Base-by-base conservation (phyloP, 768 basidiomycete genomes). In the Lentinula edodes region DNA sequence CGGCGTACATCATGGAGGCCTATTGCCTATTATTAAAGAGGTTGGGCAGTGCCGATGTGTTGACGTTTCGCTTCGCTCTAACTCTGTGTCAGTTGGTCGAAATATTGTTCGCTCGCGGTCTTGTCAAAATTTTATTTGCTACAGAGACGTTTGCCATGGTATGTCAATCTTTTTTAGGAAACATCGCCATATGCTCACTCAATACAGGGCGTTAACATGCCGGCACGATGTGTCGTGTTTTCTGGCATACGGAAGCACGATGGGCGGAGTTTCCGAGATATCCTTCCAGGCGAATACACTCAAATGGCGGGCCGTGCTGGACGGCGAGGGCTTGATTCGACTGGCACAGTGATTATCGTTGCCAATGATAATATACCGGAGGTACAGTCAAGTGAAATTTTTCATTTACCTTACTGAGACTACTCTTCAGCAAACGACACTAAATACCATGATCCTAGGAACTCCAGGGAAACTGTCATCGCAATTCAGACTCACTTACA, bases 121-220 rank as follows among this genome's bases (percentile, higher is more conserved):
- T 98, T 54, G 95, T 99, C 63, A 98, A 98, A 74, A 86, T 97
- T 20, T 76, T 99, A 6, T 99, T 99, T 71, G 97, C 97, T 1
- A 99, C 97, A 5, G 97, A 99, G 75, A 99, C 97, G 0, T 99
- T 99, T 72, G 96, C 96, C 0, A 98, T 99, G 96, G 95, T 94
- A 60, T 61, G 79, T 69, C n/a, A 58, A 50, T 18, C 51, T 43
- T 23, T 59, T n/a, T 23, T 34, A n/a, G 9, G 16, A 18, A 20
- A 46, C 58, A 59, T 41, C 9, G 32, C 34, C 36, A 38, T 38
- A 18, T 9, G 56, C 60, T 56, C 62, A 56, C 23, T 52, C 62
- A 61, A 55, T 58, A 8, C 63, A 98, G 95, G 97, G 97, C 53
- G 97, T 99, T 59, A 99, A 99, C 74, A 99, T 99, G 97, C 97